Evolutionary conservation across 108 stramenopile species (phyloP), one percentile per base, ranked within the genome.

Genomic region (Schizochytrium sp.): DNA sequence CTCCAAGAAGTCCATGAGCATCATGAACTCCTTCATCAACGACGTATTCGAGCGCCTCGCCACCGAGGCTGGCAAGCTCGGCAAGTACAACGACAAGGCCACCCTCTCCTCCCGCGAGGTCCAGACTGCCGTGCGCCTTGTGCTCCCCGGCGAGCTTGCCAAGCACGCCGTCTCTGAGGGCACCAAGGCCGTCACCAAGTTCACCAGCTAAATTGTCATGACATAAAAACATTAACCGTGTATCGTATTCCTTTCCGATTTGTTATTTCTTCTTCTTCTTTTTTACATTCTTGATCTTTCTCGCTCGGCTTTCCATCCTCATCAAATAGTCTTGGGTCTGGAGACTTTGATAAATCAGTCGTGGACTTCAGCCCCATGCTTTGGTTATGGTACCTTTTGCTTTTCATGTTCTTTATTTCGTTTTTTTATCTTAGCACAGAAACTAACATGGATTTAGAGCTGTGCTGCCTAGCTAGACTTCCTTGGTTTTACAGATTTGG

Each of bases 11-110:
- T 95, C 95, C 58, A 96, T 97, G 96, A 95, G 94, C 91, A 96
- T 97, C 92, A 95, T 97, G 96, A 96, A 96, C 96, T 96, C 96
- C 76, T 96, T 96, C 94, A 95, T 97, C 95, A 96, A 96, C 92
- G 96, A 97, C 94, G 94, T 97, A 91, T 96, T 96, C 93, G 96
- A 96, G 94, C 95, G 96, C 83, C 95, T 97, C 89, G 96, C 96
- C 72, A 91, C 92, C 19, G 96, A 97, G 93, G 96, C 97, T 59
- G 96, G 96, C 88, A 95, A 96, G 94, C 93, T 96, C 61, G 92
- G 94, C 89, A 95, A 94, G 10, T 97, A 96, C 96, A 96, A 95
- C 95, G 96, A 96, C 95, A 97, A 97, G 96, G 94, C 95, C 60
- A 97, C 97, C 49, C 94, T 97, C 72, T 94, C 94, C 76, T 95